These are phyloP conservation scores for Paramecium sonneborni DNA, from an alignment of 73 alveolate genomes.

Conservation along the genomic window DNA sequence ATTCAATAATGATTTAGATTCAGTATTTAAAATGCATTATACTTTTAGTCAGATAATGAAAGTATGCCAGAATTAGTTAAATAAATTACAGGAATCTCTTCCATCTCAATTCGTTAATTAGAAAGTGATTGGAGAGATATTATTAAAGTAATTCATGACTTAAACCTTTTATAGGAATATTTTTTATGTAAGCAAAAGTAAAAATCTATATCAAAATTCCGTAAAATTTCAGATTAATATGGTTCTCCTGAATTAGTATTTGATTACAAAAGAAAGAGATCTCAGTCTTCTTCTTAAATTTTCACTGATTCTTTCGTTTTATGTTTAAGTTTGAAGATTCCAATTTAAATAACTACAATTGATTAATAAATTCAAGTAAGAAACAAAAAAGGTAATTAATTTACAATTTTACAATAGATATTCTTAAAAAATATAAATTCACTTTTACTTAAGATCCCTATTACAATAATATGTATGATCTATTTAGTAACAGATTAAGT, in stretches of 20 bases:
- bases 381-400: neutral
- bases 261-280: constrained; percentile 25
- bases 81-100: neutral
- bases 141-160: neutral
- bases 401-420: neutral
- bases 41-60: constrained; percentile 32
- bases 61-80: neutral
- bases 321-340: constrained; percentile 9
- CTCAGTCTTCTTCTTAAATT: neutral
- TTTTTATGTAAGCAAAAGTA: neutral
- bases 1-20: neutral
- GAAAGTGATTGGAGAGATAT: constrained; percentile 45
- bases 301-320: neutral
- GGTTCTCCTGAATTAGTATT: constrained; percentile 1
- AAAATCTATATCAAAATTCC: neutral
- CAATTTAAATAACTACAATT: neutral
- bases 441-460: constrained; percentile 16
- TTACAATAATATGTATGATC: neutral
- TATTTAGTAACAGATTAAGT: neutral
- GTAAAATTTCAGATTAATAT: neutral
- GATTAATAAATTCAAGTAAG: neutral
- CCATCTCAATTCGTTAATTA: neutral
- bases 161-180: neutral
- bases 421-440: neutral
- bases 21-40: neutral